Conservation (phyloP, 1,139 yeast species). For the Saccharomyces hybrid region DNA sequence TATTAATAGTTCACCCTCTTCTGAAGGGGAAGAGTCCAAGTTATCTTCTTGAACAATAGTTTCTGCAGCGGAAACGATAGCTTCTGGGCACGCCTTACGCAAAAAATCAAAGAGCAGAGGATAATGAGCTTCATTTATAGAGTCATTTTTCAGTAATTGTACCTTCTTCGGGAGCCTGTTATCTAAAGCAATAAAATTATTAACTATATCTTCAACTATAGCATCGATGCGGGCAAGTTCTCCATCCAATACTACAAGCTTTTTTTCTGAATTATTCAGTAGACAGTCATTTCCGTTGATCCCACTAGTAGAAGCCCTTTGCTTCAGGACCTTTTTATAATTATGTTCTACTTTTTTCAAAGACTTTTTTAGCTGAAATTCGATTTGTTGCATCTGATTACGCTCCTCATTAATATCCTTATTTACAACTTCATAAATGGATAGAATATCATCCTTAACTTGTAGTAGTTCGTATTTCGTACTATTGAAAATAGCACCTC, state of each 20-base stretch:
- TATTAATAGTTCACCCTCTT: background rate
- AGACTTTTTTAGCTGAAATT: conserved; percentile 20
- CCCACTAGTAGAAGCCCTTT: conserved; percentile 9
- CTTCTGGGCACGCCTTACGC: conserved; percentile 9
- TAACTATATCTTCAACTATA: background rate
- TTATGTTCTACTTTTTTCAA: conserved; percentile 17
- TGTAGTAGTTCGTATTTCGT: conserved; percentile 20
- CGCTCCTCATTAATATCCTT: conserved; percentile 23
- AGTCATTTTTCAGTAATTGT: conserved; percentile 15
- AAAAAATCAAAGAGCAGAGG: conserved; percentile 21
- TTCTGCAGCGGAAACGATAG: background rate
- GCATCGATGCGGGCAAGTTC: conserved; percentile 1
- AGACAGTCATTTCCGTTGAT: conserved; percentile 3
- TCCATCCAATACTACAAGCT: conserved; percentile 1
- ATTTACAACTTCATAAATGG: conserved; percentile 15
- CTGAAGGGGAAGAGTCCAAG: background rate
- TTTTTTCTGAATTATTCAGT: conserved; percentile 4
- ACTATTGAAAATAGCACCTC: conserved; percentile 18
- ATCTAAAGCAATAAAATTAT: conserved; percentile 7
- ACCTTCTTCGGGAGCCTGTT: conserved; percentile 11
- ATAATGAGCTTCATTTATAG: conserved; percentile 21
- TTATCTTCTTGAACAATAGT: background rate
- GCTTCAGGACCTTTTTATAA: conserved; percentile 13
- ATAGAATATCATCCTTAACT: conserved; percentile 17
- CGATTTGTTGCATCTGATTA: conserved; percentile 21